These are phyloP conservation scores for Panaeolus cyanescens DNA, from an alignment of 768 basidiomycete species.

Conservation along the genomic window DNA sequence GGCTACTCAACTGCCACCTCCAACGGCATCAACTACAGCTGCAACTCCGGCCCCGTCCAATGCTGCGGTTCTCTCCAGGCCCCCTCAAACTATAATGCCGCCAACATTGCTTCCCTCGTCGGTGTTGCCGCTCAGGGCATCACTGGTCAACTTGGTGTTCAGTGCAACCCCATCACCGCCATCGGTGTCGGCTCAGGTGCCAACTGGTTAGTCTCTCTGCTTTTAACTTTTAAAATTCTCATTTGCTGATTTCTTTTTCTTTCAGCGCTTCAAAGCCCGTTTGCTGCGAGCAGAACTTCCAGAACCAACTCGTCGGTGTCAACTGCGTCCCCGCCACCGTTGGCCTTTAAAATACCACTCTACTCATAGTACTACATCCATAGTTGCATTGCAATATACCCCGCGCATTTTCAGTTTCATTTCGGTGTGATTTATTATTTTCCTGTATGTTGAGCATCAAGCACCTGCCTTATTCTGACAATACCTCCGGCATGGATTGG, in stretches of 20 bases:
- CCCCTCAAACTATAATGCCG: constrained; percentile 3
- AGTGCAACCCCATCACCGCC: constrained; percentile 28
- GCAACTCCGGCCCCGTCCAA: neutral
- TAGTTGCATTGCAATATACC: neutral
- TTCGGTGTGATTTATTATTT: too few species aligned
- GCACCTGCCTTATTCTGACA: too few species aligned
- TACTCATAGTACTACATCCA: neutral
- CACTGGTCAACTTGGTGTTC: constrained; percentile 25
- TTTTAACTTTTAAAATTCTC: neutral
- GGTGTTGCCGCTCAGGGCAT: constrained; percentile 21
- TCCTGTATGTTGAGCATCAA: too few species aligned
- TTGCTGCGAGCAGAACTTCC: constrained; percentile 30
- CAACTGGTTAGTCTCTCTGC: constrained; percentile 19
- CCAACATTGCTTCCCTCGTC: constrained; percentile 20
- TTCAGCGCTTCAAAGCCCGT: constrained; percentile 26
- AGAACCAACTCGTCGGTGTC: neutral
- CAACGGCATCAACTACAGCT: neutral
- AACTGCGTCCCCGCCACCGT: neutral
- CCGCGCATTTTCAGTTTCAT: neutral
- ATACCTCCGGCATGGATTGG: too few species aligned
- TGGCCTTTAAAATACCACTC: neutral
- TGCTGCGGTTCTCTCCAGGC: neutral
- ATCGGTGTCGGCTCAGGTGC: constrained; percentile 17
- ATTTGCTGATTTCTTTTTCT: neutral
- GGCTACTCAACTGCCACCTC: neutral